These are phyloP conservation scores for Musa balbisiana DNA, from an alignment of 202 grass and related monocot genomes.

Conservation along the genomic window DNA sequence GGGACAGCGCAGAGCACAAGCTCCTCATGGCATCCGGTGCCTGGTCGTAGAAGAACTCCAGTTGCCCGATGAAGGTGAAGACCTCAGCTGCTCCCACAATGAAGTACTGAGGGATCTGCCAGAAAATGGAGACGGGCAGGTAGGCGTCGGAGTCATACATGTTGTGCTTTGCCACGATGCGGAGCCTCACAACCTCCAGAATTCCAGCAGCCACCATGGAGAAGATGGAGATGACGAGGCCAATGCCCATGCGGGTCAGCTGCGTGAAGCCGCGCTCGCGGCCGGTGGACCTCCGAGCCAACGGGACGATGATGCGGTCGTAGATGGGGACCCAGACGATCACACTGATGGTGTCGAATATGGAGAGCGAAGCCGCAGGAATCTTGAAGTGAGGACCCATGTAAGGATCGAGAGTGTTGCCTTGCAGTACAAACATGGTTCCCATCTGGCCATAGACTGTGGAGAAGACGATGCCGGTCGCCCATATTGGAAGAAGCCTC, in stretches of 20 bases:
- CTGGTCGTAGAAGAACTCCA: constrained; percentile 19
- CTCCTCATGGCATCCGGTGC: constrained; percentile 12
- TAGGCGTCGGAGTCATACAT: background rate
- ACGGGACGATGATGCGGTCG: background rate
- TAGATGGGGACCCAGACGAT: constrained; percentile 6
- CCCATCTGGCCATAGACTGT: constrained; percentile 11
- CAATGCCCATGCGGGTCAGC: constrained; percentile 9
- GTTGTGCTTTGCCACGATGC: background rate
- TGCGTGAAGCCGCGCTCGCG: constrained; percentile 1
- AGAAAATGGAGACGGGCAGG: constrained; percentile 1
- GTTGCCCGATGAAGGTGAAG: constrained; percentile 9
- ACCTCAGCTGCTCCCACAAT: constrained; percentile 7
- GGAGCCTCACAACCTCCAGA: constrained; percentile 6
- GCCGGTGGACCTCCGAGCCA: background rate
- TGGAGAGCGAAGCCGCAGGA: constrained; percentile 9
- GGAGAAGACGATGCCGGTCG: constrained; percentile 3
- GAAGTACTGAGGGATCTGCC: constrained; percentile 19
- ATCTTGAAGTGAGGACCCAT: constrained; percentile 14
- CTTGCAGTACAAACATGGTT: constrained; percentile 14
- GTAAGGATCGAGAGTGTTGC: constrained; percentile 2
- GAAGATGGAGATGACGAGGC: constrained; percentile 6
- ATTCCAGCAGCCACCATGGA: constrained; percentile 3
- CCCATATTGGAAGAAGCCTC: constrained; percentile 17
- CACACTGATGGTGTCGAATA: constrained; percentile 8
- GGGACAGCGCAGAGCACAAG: constrained; percentile 3